These are phyloP conservation scores for Pseudopyrenochaeta lycopersici DNA, from an alignment of 2,329 filamentous ascomycete species.

Conservation along the genomic window DNA sequence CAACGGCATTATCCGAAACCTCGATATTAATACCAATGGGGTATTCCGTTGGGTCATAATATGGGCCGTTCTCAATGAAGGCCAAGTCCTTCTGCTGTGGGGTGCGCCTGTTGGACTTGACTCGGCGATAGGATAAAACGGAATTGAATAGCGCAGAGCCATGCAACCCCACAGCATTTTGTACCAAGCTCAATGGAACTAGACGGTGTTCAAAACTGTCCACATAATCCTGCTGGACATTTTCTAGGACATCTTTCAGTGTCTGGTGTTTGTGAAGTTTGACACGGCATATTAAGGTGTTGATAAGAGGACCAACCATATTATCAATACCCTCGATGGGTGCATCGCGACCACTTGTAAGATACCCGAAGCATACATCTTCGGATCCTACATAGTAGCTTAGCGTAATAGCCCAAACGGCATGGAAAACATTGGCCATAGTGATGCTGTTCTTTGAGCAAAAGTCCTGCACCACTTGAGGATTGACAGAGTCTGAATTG, in stretches of 20 bases:
- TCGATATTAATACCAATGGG: background rate
- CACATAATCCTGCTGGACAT: background rate
- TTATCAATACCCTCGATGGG: constrained; percentile 19
- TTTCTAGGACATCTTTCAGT: background rate
- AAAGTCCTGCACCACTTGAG: background rate
- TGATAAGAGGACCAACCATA: constrained; percentile 25
- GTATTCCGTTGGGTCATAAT: constrained; percentile 4
- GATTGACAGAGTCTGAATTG: background rate
- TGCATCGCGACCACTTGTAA: constrained; percentile 30
- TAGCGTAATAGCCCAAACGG: constrained; percentile 32
- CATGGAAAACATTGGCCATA: constrained; percentile 24
- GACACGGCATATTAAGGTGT: constrained; percentile 2
- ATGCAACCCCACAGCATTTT: background rate
- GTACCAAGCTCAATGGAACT: background rate
- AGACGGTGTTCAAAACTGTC: constrained; percentile 18
- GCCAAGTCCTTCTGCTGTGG: background rate
- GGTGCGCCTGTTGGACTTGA: background rate
- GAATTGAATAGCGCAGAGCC: constrained; percentile 1
- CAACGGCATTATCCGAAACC: constrained; percentile 1
- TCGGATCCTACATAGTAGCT: constrained; percentile 14
- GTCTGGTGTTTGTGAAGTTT: constrained; percentile 19
- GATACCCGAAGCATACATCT: constrained; percentile 34
- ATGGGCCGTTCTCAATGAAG: background rate
- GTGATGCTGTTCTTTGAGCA: background rate
- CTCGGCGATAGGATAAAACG: constrained; percentile 1